These are phyloP conservation scores for Thielaviopsis populi DNA, from an alignment of 2,329 filamentous ascomycete genomes.

Conservation along the genomic window DNA sequence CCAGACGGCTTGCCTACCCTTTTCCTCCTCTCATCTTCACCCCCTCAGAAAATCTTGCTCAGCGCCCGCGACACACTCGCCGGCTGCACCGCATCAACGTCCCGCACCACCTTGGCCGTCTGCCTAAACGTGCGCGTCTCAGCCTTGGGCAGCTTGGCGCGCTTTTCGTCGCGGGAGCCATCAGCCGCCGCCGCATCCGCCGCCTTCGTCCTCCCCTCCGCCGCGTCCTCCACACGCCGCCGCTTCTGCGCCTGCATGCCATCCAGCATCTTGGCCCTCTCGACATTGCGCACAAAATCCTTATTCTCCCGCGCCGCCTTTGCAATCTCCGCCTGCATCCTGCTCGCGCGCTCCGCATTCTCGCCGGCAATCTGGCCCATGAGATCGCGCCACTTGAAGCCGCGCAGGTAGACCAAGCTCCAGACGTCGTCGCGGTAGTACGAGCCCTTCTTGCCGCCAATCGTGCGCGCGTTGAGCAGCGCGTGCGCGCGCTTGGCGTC, in stretches of 20 bases:
- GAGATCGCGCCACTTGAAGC: slow-evolving; percentile 66
- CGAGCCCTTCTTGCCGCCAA: slow-evolving; percentile 69
- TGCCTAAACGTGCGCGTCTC: slow-evolving; percentile 48
- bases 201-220: slow-evolving; percentile 2
- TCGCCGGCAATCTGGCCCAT: slow-evolving; percentile 69
- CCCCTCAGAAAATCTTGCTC: slow-evolving; percentile 45
- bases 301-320: slow-evolving; percentile 67
- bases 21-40: background rate
- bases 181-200: slow-evolving; percentile 17
- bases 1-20: background rate
- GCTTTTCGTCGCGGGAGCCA: slow-evolving; percentile 18
- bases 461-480: slow-evolving; percentile 59
- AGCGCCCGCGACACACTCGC: slow-evolving; percentile 45
- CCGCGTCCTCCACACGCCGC: slow-evolving; percentile 26
- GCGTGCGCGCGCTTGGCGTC: slow-evolving; percentile 66
- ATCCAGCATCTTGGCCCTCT: slow-evolving; percentile 64
- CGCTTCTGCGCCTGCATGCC: slow-evolving; percentile 49
- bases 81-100: slow-evolving; percentile 29
- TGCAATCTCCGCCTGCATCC: slow-evolving; percentile 63
- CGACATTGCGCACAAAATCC: slow-evolving; percentile 64
- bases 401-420: slow-evolving; percentile 67
- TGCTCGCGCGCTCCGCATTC: slow-evolving; percentile 61
- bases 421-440: slow-evolving; percentile 80
- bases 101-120: slow-evolving; percentile 41
- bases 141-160: slow-evolving; percentile 18